Percentiles rank a stretch among this genome's conserved stretches.
Evolutionary conservation across 345 rosid genomes (phyloP).

Genomic region (Rhizophora apiculata): DNA sequence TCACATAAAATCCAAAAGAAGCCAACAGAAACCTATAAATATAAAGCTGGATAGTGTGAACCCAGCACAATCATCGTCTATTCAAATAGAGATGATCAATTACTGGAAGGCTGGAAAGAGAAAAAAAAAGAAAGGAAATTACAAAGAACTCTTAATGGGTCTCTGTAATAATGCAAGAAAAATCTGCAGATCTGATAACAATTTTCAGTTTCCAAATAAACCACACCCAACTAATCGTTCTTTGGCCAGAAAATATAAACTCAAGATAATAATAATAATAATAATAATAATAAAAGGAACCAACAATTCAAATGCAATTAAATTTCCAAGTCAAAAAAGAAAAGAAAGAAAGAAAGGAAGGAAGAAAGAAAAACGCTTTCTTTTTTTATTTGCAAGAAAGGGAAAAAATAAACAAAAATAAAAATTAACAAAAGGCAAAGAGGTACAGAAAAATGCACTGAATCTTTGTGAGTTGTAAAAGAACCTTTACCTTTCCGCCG

Average conservation of each 20-base stretch:
- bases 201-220: not conserved
- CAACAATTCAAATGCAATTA: too few relatives aligned
- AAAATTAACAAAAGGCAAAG: not conserved
- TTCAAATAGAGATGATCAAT: too few relatives aligned
- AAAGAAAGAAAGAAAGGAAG: too few relatives aligned
- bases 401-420: not conserved
- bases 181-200: too few relatives aligned
- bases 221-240: slow-evolving; percentile 10
- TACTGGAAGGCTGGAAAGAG: not conserved
- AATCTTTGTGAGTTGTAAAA: not conserved
- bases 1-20: not conserved
- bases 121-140: not conserved
- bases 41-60: not conserved
- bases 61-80: not conserved
- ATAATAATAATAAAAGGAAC: too few relatives aligned
- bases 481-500: slow-evolving; percentile 60
- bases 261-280: too few relatives aligned
- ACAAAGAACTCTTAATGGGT: not conserved
- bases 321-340: too few relatives aligned
- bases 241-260: too few relatives aligned
- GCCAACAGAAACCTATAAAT: not conserved
- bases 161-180: too few relatives aligned
- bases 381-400: not conserved
- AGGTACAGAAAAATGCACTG: not conserved
- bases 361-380: too few relatives aligned